Conservation (phyloP, 2,329 filamentous ascomycete genomes). For the Hymenoscyphus albidus region DNA sequence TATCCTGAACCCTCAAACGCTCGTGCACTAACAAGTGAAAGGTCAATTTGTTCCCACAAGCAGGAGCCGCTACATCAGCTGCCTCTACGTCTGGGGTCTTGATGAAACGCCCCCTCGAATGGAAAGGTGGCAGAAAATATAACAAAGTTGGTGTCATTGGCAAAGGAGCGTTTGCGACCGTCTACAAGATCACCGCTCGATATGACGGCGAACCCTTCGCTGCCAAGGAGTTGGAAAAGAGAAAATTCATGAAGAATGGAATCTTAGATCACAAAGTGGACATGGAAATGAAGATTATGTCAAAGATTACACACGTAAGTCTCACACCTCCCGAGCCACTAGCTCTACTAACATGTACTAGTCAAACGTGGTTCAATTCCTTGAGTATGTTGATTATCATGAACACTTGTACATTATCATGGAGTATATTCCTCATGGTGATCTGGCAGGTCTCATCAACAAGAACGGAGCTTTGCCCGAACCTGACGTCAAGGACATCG, state of each 20-base stretch:
- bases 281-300: slow-evolving; percentile 97
- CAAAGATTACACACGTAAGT: slow-evolving; percentile 74
- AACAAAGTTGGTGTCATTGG: slow-evolving; percentile 80
- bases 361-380: slow-evolving; percentile 87
- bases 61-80: slow-evolving; percentile 21
- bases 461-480: slow-evolving; percentile 63
- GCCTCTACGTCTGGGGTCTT: slow-evolving; percentile 10
- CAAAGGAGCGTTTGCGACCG: slow-evolving; percentile 90
- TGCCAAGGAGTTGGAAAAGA: slow-evolving; percentile 92
- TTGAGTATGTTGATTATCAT: slow-evolving; percentile 81
- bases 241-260: slow-evolving; percentile 88
- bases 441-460: slow-evolving; percentile 71
- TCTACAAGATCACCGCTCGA: slow-evolving; percentile 85
- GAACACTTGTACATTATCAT: slow-evolving; percentile 91
- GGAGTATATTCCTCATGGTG: slow-evolving; percentile 82
- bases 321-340: neutral
- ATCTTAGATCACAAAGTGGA: slow-evolving; percentile 86
- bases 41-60: slow-evolving; percentile 32
- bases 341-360: slow-evolving; percentile 36
- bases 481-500: slow-evolving; percentile 63
- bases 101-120: slow-evolving; percentile 53
- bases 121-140: slow-evolving; percentile 81
- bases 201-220: slow-evolving; percentile 80
- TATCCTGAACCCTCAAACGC: neutral
- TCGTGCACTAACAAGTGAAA: slow-evolving; percentile 19